Evolutionary conservation across 2,329 filamentous ascomycete genomes (phyloP).

Genomic region (Aspergillus sp.): DNA sequence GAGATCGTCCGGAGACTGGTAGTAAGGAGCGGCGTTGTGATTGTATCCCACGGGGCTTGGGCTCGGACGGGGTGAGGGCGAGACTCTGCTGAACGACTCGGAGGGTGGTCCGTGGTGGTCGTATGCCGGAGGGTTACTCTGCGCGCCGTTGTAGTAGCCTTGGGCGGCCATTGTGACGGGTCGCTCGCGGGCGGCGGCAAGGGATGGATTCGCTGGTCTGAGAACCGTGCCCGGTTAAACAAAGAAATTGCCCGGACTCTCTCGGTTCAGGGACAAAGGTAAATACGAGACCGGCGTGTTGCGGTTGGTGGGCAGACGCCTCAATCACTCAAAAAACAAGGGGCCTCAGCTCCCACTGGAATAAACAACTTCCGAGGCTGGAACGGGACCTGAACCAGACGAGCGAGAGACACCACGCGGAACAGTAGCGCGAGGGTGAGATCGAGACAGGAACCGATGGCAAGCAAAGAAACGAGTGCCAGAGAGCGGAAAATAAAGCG

Average conservation of each 20-base stretch:
- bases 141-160: conserved; percentile 62
- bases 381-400: conserved; percentile 9
- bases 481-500: neutral
- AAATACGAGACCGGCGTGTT: neutral
- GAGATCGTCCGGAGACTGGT: conserved; percentile 34
- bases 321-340: neutral
- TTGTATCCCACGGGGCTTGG: conserved; percentile 18
- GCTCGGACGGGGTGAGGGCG: conserved; percentile 22
- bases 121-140: conserved; percentile 35
- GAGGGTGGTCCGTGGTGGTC: conserved; percentile 36
- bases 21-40: conserved; percentile 33
- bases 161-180: conserved; percentile 58
- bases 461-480: neutral
- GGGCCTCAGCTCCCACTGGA: neutral
- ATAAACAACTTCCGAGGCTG: conserved; percentile 10
- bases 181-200: conserved; percentile 8
- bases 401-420: conserved; percentile 5
- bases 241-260: neutral
- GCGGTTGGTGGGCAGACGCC: neutral
- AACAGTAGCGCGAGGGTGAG: neutral
- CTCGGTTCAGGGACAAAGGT: neutral
- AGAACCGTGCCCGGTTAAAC: neutral
- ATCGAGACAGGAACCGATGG: neutral
- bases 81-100: conserved; percentile 38
- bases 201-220: neutral